Conservation (phyloP, 441 rosid species). For the Croton setiger region DNA sequence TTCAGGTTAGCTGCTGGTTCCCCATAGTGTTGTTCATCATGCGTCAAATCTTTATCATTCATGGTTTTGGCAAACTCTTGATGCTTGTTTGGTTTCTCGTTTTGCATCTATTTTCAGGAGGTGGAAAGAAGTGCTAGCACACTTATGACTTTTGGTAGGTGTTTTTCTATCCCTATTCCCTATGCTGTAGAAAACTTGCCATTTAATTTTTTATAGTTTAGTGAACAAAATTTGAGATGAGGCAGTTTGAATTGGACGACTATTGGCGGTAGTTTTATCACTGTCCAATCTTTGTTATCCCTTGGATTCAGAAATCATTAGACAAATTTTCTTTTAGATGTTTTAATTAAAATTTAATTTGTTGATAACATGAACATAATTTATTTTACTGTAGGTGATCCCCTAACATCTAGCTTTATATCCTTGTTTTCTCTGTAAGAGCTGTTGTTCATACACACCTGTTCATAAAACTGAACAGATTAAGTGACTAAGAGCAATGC, state of each 20-base stretch:
- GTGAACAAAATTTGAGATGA: not conserved
- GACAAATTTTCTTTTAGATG: not conserved
- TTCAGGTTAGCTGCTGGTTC: slow-evolving; percentile 54
- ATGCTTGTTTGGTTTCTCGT: slow-evolving; percentile 18
- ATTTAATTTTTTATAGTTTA: not conserved
- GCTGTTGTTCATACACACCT: not conserved
- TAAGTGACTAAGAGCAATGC: not conserved
- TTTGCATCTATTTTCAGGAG: slow-evolving; percentile 45
- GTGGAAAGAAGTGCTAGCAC: slow-evolving; percentile 79
- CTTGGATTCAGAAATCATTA: not conserved
- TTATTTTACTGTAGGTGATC: not conserved
- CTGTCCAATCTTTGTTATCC: not conserved
- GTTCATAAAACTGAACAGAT: not conserved
- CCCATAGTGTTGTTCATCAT: not conserved
- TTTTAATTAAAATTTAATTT: too few species aligned
- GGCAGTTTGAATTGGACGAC: not conserved
- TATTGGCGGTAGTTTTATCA: not conserved
- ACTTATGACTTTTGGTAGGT: slow-evolving; percentile 70
- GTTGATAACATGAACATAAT: not conserved
- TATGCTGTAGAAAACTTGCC: not conserved
- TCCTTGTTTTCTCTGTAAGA: not conserved
- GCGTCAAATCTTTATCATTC: not conserved
- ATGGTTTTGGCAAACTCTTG: not conserved
- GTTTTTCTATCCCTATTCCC: slow-evolving; percentile 17
- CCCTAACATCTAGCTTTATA: not conserved